A percentile compares a stretch with the other conserved stretches of the same genome.
Conservation (phyloP, 2,329 filamentous ascomycete species). For the Colletotrichum sp. region DNA sequence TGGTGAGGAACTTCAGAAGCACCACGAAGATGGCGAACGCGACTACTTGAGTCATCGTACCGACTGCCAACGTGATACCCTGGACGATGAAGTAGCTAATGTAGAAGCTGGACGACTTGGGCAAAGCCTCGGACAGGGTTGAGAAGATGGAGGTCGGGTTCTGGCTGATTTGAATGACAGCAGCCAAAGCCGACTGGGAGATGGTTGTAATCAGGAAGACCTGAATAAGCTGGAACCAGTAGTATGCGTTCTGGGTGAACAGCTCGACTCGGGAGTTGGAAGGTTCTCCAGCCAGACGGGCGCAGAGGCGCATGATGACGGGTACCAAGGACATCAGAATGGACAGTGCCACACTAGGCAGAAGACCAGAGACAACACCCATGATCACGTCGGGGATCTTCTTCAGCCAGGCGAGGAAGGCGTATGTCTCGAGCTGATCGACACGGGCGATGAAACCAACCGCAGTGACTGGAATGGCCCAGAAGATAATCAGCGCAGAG, state of each 20-base stretch:
- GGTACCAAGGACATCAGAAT: slow-evolving; percentile 88
- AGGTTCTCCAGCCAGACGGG: slow-evolving; percentile 80
- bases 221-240: slow-evolving; percentile 87
- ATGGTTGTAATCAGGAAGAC: slow-evolving; percentile 90
- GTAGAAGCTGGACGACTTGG: slow-evolving; percentile 91
- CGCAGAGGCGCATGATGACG: slow-evolving; percentile 77
- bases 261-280: slow-evolving; percentile 83
- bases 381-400: slow-evolving; percentile 73
- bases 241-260: slow-evolving; percentile 90
- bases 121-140: slow-evolving; percentile 76
- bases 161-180: slow-evolving; percentile 65
- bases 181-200: slow-evolving; percentile 78
- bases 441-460: slow-evolving; percentile 91
- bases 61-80: slow-evolving; percentile 77
- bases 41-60: slow-evolving; percentile 71
- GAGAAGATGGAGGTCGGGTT: slow-evolving; percentile 66
- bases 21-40: slow-evolving; percentile 71
- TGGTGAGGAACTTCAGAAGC: slow-evolving; percentile 74
- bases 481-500: slow-evolving; percentile 83
- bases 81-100: slow-evolving; percentile 81
- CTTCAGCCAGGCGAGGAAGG: slow-evolving; percentile 75
- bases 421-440: slow-evolving; percentile 66
- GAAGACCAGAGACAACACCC: slow-evolving; percentile 82
- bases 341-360: slow-evolving; percentile 80
- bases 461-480: slow-evolving; percentile 75